phyloP scores from a whole-genome alignment of 805 yeast species.

The Candida chauliodis region DNA sequence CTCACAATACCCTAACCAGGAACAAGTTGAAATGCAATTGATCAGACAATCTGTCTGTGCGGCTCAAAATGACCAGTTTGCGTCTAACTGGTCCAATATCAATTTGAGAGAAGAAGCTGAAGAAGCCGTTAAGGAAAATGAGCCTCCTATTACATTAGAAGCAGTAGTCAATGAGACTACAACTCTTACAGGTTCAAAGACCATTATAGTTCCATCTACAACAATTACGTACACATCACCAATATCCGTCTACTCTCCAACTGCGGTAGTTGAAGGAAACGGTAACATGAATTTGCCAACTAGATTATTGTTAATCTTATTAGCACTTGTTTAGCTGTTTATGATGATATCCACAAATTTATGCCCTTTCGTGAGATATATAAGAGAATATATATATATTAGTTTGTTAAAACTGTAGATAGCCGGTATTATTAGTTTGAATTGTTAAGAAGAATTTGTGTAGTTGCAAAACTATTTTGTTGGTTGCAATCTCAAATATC shows the following conservation, averaged over 20 bases:
- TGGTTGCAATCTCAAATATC: no score
- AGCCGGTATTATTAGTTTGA: no score
- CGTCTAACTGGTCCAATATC: neutral
- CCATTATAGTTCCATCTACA: neutral
- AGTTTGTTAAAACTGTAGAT: neutral
- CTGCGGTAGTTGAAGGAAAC: neutral
- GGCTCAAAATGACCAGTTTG: neutral
- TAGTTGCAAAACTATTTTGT: neutral
- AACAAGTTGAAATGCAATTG: neutral
- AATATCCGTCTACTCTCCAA: neutral
- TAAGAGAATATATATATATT: no score
- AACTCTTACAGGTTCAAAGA: neutral
- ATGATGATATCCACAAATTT: no score
- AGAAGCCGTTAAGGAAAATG: no score
- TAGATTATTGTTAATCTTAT: neutral
- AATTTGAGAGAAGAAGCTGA: neutral
- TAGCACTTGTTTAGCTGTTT: constrained; percentile 1
- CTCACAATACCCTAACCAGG: neutral
- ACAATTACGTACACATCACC: constrained; percentile 1
- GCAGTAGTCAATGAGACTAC: neutral
- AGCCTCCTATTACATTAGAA: no score
- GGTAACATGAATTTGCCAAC: neutral
- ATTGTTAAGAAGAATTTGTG: no score
- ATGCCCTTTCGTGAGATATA: no score
- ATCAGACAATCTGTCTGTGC: neutral